Base-by-base conservation (phyloP, 169 alveolate genomes). In the Plasmodium fragile region DNA sequence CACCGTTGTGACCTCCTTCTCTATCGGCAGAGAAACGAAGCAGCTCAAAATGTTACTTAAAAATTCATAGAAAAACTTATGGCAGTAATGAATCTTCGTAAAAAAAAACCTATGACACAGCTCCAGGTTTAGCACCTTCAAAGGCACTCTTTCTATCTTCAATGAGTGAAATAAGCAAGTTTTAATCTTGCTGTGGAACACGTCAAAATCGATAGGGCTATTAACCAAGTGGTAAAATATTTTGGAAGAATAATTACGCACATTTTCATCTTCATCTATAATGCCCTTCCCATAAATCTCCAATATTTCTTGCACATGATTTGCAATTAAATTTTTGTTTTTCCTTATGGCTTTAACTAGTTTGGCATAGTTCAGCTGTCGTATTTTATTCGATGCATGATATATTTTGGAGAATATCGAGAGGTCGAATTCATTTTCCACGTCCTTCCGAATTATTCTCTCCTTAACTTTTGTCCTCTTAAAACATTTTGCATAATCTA, bases 321-420 rank as follows among this genome's bases (percentile, higher is more conserved):
- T 87, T 28, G 45, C 45, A 22, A 87, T 52, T 59, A 87, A 36
- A 78, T 87, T 78, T 77, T 87, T 87, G 81, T 87, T 78, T 16
- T 65, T 87, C 41, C 52, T 87, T 49, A 87, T 87, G 3, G 41
- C 71, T 41, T 87, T 87, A 78, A 78, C 75, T 87, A 87, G 36
- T 39, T 87, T 87, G 28, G 55, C 93, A 77, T 87, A 87, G 78
- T 77, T 87, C 49, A 87, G n/a, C 45, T 78, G 93, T 11, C 93
- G 93, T 55, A 87, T 87, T 59, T 87, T 87, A 87, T 49, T 87
- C 32, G 93, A 87, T 39, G 75, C 81, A 72, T 87, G 93, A 72
- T 78, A 72, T 59, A 90, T 87, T 87, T 87, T 87, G 90, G 81
- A 69, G 81, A 87, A 87, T 55, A 87, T 79, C 0, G 90, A 77